Evolutionary conservation across 1,139 yeast species (phyloP), one percentile per base, ranked within the genome.

Genomic region (Hyphopichia burtonii): DNA sequence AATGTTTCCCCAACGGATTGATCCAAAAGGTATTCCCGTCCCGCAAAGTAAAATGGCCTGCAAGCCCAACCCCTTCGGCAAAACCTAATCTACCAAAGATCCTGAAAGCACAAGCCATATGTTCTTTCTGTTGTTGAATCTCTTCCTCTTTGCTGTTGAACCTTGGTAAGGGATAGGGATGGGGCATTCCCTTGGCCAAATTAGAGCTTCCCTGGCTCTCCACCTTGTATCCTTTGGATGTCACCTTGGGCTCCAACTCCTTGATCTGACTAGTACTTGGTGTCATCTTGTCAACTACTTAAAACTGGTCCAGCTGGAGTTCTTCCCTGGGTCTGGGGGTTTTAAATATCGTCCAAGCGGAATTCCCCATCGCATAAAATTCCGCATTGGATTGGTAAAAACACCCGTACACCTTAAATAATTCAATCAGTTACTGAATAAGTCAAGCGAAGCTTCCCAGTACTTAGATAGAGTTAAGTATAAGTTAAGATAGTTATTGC

Each of bases 71-170:
- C 10, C 95, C 95, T 59, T 84, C 88, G n/a, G 82, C 71, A 60
- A 68, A 86, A 11, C 87, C 88, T 50, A 77, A 78, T 51, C 93
- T 74, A 7, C 87, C 87, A 61, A 86, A 85, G 2, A 83, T 79
- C 45, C 95, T 73, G 65, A 86, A 87, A 0, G 91, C 91, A 15
- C 82, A 91, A 2, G 95, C 95, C 83, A 84, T 78, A 54, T 86
- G 94, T 58, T 86, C 79, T 44, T 79, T 66, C 52, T 79, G 66
- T 84, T 86, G 83, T 56, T 74, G 65, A 44, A 91, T 70, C 56
- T 84, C 74, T 38, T 70, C 73, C 31, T 63, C 52, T 41, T 73
- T 73, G 54, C 78, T 79, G 17, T 54, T 44, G 56, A 83, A 82
- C 37, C 55, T 52, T 5, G 91, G 90, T 23, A 73, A 55, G 28